Percentiles rank a stretch among this genome's conserved stretches.
These are phyloP conservation scores for Blastocystis sp. DNA, from an alignment of 352 stramenopile genomes.

Conservation along the genomic window DNA sequence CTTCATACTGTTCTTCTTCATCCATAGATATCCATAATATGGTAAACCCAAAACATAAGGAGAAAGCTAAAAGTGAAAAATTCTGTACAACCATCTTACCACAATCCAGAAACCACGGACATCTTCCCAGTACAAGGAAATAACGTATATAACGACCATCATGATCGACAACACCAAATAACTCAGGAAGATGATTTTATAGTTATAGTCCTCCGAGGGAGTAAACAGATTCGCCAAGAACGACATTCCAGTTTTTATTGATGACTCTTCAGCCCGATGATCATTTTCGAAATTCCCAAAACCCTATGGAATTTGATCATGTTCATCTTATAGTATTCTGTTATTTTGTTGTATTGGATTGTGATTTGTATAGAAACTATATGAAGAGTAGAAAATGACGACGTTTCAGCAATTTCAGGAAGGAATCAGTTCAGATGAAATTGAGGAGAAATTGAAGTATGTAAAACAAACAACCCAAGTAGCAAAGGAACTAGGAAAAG, in stretches of 20 bases:
- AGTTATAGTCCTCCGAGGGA: conserved; percentile 46
- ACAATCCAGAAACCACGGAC: conserved; percentile 55
- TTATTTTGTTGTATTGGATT: not conserved
- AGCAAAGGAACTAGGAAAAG: conserved; percentile 46
- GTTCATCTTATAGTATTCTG: not conserved
- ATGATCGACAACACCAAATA: conserved; percentile 13
- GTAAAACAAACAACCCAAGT: not conserved
- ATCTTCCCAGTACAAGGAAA: conserved; percentile 11
- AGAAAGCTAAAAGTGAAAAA: conserved; percentile 15
- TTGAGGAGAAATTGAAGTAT: conserved; percentile 61
- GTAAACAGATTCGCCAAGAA: not conserved
- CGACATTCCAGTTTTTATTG: not conserved
- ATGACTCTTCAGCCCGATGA: not conserved
- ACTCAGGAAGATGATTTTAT: conserved; percentile 41
- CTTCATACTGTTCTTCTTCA: conserved; percentile 44
- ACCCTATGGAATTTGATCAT: not conserved
- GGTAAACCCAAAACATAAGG: conserved; percentile 48
- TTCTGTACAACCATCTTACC: not conserved
- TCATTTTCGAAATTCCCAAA: not conserved
- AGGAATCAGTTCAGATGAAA: conserved; percentile 57
- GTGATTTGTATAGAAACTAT: not conserved
- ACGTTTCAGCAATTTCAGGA: conserved; percentile 57
- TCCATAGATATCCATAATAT: conserved; percentile 59
- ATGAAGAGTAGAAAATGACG: not conserved
- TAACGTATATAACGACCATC: not conserved